Evolutionary conservation across 306 rosid genomes (phyloP), one percentile per base, ranked within the genome.

Genomic region (Potentilla sterilis): DNA sequence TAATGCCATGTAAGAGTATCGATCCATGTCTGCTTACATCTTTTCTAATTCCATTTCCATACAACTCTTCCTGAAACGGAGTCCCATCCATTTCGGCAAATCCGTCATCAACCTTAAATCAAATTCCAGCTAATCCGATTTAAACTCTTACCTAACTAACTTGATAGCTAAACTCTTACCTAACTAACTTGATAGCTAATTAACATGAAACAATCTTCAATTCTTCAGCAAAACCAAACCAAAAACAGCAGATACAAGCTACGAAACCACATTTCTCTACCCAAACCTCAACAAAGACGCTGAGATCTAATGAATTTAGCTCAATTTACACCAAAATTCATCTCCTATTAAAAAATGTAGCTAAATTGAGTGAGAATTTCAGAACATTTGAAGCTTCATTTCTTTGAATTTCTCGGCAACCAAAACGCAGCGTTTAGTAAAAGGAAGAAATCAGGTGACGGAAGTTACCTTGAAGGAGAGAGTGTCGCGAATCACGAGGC

Each of bases 401-500:
- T 75, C 64, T 66, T 24, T 11, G 69, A 47, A 70, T 61, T 69
- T 73, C 64, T 67, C 1, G 38, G 69, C 43, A 44, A 67, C 70
- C 35, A 74, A 5, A 68, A 21, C 68, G 22, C 24, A 48, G 32
- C 46, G 47, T 47, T 38, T 22, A 54, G n/a, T 13, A 21, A 59
- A 42, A 13, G 3, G 34, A 42, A 12, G 5, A 10, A 22, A 9
- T 18, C 37, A 24, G 3, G 1, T 15, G 51, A n/a, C 11, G 22
- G 4, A 48, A 3, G 41, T 0, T 28, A 91, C 97, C 97, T 92
- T 95, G 57, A 95, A 88, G n/a, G 97, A 92, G 73, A 89, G 75
- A 69, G 93, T 92, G 28, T 95, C 96, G 37, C 99, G 97, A 83
- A 95, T 93, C 35, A 95, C 97, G 75, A 95, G 99, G 83, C 97